Evolutionary conservation across 805 yeast genomes (phyloP).

Genomic region (Grigorovia transvaalensis): DNA sequence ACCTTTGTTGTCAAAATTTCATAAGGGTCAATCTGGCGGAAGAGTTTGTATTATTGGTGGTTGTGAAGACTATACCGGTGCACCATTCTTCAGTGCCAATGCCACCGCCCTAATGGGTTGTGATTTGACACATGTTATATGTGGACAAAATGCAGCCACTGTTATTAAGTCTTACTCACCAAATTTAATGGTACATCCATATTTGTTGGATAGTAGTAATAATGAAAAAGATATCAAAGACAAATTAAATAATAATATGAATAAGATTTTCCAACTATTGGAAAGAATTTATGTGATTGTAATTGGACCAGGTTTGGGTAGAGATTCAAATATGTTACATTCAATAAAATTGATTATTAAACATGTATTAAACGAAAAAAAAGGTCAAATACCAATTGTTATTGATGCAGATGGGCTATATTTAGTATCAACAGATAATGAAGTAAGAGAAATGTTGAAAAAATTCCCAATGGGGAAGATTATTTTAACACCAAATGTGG

Average conservation of each 20-base stretch:
- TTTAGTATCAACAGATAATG: conserved; percentile 38
- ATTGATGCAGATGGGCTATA: conserved; percentile 87
- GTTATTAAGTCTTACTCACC: conserved; percentile 85
- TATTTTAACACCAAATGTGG: conserved; percentile 79
- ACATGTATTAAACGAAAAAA: conserved; percentile 35
- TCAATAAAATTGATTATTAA: conserved; percentile 48
- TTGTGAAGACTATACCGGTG: conserved; percentile 92
- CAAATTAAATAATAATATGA: conserved; percentile 23
- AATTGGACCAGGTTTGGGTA: conserved; percentile 90
- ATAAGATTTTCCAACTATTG: conserved; percentile 46
- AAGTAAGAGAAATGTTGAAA: conserved; percentile 31
- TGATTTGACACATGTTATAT: conserved; percentile 83
- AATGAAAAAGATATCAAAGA: not conserved
- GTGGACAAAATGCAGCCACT: conserved; percentile 67
- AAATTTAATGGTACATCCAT: conserved; percentile 93
- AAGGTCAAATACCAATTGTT: conserved; percentile 56
- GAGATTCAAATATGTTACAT: conserved; percentile 59
- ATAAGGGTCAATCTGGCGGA: conserved; percentile 93
- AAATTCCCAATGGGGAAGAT: conserved; percentile 45
- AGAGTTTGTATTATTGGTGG: conserved; percentile 85
- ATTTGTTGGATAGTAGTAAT: conserved; percentile 40
- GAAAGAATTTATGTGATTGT: conserved; percentile 70
- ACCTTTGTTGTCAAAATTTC: conserved; percentile 58
- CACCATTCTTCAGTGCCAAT: conserved; percentile 84
- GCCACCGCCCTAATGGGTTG: conserved; percentile 79